Evolutionary conservation across 495 filamentous ascomycete species (phyloP).

Genomic region (Podospora anserina): DNA sequence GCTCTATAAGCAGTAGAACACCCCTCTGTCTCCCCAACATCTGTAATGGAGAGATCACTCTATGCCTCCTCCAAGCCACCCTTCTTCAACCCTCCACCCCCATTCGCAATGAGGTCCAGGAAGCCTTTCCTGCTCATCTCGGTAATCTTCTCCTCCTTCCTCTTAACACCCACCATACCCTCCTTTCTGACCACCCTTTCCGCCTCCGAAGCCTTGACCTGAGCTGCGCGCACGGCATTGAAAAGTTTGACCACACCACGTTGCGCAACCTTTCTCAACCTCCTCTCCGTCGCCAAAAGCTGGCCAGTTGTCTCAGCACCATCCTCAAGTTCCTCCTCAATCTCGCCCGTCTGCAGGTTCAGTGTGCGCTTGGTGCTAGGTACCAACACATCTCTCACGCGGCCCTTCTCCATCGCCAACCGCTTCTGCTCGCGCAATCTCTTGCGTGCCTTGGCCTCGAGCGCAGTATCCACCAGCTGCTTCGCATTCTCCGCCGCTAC

Average conservation of each 20-base stretch:
- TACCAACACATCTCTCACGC: conserved; percentile 76
- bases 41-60: not conserved
- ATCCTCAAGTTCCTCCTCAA: conserved; percentile 39
- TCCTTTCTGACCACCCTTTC: conserved; percentile 62
- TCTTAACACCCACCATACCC: conserved; percentile 68
- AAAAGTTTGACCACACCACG: conserved; percentile 92
- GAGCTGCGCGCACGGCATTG: conserved; percentile 88
- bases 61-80: conserved; percentile 51
- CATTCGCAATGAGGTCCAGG: conserved; percentile 79
- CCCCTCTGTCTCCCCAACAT: not conserved
- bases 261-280: conserved; percentile 79
- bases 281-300: conserved; percentile 73
- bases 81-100: conserved; percentile 52
- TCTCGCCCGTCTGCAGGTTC: conserved; percentile 43
- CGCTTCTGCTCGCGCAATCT: conserved; percentile 79
- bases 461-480: conserved; percentile 64
- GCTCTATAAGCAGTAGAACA: conserved; percentile 11
- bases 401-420: conserved; percentile 76
- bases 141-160: conserved; percentile 77
- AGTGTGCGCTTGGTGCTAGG: conserved; percentile 41
- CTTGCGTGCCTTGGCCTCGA: conserved; percentile 75
- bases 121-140: conserved; percentile 98
- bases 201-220: conserved; percentile 77
- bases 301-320: conserved; percentile 47
- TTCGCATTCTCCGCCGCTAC: conserved; percentile 62